phyloP scores from a whole-genome alignment of 2,329 filamentous ascomycete genomes.

The Cercospora citrullina region DNA sequence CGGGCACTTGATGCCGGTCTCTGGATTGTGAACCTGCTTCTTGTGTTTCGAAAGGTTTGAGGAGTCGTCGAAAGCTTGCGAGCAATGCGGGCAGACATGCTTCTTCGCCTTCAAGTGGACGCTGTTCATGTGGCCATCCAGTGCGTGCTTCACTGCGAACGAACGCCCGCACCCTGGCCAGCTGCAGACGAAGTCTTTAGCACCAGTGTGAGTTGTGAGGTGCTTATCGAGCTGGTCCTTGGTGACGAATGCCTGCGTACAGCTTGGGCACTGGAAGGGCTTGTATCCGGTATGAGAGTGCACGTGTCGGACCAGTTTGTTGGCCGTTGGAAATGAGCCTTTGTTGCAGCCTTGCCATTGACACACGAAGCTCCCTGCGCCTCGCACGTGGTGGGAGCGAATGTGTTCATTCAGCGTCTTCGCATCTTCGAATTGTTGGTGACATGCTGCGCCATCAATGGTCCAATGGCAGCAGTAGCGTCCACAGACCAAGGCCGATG shows the following conservation, averaged over 20 bases:
- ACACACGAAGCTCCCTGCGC: slow-evolving; percentile 35
- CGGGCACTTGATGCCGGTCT: slow-evolving; percentile 30
- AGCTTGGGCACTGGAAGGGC: slow-evolving; percentile 52
- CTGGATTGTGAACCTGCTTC: slow-evolving; percentile 31
- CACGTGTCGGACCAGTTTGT: slow-evolving; percentile 64
- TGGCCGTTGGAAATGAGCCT: slow-evolving; percentile 40
- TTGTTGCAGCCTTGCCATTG: slow-evolving; percentile 57
- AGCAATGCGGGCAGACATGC: slow-evolving; percentile 37
- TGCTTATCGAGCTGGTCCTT: slow-evolving; percentile 69
- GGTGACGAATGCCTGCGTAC: slow-evolving; percentile 61
- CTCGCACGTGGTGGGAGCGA: slow-evolving; percentile 51
- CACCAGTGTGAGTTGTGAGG: slow-evolving; percentile 64
- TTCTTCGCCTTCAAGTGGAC: slow-evolving; percentile 56
- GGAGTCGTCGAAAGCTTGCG: slow-evolving; percentile 40
- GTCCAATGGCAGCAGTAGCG: slow-evolving; percentile 36
- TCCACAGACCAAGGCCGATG: slow-evolving; percentile 31
- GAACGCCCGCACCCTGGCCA: slow-evolving; percentile 46
- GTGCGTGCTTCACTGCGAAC: slow-evolving; percentile 67
- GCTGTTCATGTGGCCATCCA: slow-evolving; percentile 57
- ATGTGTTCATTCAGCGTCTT: slow-evolving; percentile 59
- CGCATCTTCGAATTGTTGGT: slow-evolving; percentile 45
- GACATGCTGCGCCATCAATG: slow-evolving; percentile 27
- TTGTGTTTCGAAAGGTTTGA: slow-evolving; percentile 40
- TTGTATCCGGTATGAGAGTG: slow-evolving; percentile 62
- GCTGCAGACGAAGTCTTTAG: slow-evolving; percentile 62